Conservation (phyloP, 106 monocot species). For the Posidonia australis region DNA sequence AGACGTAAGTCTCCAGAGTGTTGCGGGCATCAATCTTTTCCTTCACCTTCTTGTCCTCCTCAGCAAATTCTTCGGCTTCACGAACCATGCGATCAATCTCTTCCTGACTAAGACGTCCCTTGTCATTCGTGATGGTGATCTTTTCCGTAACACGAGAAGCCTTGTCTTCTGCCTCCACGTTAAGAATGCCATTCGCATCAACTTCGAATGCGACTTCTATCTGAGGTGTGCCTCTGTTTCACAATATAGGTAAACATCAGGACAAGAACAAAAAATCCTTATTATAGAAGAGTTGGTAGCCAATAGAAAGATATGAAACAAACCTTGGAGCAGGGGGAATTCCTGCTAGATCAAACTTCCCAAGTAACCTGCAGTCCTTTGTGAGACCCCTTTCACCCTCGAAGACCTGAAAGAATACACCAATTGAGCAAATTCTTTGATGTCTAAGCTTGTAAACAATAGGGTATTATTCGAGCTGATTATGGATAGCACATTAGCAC, state of each 20-base stretch:
- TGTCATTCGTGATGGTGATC: constrained; percentile 64
- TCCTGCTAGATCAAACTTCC: constrained; percentile 41
- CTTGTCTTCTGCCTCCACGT: constrained; percentile 55
- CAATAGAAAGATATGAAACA: not conserved
- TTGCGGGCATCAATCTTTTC: constrained; percentile 32
- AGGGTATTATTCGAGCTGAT: too few relatives aligned
- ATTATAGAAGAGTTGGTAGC: too few relatives aligned
- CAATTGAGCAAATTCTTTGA: too few relatives aligned
- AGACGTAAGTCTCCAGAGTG: constrained; percentile 27
- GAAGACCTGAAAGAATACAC: constrained; percentile 49
- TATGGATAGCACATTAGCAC: too few relatives aligned
- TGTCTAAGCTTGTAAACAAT: too few relatives aligned
- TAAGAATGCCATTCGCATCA: constrained; percentile 60
- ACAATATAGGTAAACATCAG: too few relatives aligned
- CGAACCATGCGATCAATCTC: constrained; percentile 32
- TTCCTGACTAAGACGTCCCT: constrained; percentile 29
- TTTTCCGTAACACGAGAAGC: constrained; percentile 37
- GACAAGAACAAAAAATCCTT: too few relatives aligned
- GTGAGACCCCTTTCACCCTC: constrained; percentile 50
- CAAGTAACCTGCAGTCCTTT: constrained; percentile 37
- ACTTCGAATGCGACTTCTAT: constrained; percentile 61
- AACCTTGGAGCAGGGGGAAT: constrained; percentile 51
- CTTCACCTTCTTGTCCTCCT: constrained; percentile 31
- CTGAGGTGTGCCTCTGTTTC: constrained; percentile 55
- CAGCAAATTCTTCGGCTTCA: constrained; percentile 30